These are phyloP conservation scores for Puccinia horiana DNA, from an alignment of 1,284 basidiomycete genomes.

Conservation along the genomic window DNA sequence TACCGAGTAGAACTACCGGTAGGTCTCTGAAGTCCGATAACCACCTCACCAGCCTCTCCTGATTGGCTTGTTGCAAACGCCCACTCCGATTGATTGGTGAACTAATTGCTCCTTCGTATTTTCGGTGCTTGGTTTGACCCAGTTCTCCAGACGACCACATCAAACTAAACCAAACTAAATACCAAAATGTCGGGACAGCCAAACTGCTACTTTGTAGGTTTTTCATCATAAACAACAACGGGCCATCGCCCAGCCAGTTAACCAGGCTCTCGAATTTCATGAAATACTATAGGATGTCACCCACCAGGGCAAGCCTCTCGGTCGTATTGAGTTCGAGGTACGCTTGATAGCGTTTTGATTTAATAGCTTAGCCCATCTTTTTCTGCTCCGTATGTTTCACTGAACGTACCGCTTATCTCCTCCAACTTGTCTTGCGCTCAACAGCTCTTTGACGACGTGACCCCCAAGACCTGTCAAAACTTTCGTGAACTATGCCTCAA, in stretches of 20 bases:
- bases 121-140: background rate
- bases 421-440: background rate
- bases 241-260: no score
- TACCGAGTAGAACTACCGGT: background rate
- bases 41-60: no score
- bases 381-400: background rate
- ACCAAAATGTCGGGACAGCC: background rate
- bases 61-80: background rate
- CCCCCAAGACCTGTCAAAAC: conserved; percentile 57
- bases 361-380: background rate
- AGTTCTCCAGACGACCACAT: background rate
- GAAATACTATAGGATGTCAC: conserved; percentile 20
- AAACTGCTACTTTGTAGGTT: conserved; percentile 32
- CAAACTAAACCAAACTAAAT: background rate
- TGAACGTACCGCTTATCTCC: background rate
- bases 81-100: background rate
- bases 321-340: conserved; percentile 42
- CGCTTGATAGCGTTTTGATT: background rate
- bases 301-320: conserved; percentile 27
- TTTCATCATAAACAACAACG: no score
- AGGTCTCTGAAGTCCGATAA: background rate
- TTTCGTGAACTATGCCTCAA: conserved; percentile 57
- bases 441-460: conserved; percentile 50
- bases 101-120: background rate
- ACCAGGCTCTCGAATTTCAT: no score